Conservation (phyloP, 179 eudicot genomes). For the Gypsophila paniculata region DNA sequence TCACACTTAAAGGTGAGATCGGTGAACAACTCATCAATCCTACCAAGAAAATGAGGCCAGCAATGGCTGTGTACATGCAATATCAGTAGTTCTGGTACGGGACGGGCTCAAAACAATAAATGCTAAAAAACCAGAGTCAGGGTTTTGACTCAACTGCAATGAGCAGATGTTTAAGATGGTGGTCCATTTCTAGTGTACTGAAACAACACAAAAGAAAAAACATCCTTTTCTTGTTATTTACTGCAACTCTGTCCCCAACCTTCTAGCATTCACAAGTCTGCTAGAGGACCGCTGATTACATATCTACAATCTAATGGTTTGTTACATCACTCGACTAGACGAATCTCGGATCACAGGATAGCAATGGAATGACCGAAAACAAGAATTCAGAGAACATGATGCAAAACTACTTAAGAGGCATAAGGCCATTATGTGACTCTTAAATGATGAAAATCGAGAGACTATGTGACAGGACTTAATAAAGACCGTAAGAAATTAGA, state of each 20-base stretch:
- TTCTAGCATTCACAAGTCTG: slow-evolving; percentile 26
- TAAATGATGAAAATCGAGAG: background rate
- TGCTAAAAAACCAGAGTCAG: slow-evolving; percentile 18
- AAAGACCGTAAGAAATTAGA: no score
- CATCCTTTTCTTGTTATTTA: slow-evolving; percentile 14
- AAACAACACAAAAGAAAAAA: slow-evolving; percentile 13
- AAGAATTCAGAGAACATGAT: background rate
- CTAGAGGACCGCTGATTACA: slow-evolving; percentile 4
- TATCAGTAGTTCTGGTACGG: background rate
- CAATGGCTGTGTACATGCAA: slow-evolving; percentile 9
- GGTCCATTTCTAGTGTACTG: slow-evolving; percentile 24
- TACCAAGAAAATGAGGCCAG: slow-evolving; percentile 8
- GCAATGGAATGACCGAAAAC: background rate
- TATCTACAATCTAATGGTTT: slow-evolving; percentile 16
- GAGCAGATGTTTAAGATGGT: slow-evolving; percentile 21
- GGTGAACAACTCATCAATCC: no score
- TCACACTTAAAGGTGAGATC: no score
- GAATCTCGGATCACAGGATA: background rate
- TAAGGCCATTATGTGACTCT: background rate
- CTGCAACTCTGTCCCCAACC: slow-evolving; percentile 21
- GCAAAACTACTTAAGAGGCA: background rate
- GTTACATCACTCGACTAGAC: slow-evolving; percentile 6
- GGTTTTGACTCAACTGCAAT: slow-evolving; percentile 29
- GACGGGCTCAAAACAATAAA: slow-evolving; percentile 13
- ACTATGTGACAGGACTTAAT: background rate